A percentile compares a stretch with the other conserved stretches of the same genome.
These are phyloP conservation scores for Alopecurus myosuroides DNA, from an alignment of 176 grass and related monocot species.

Conservation along the genomic window DNA sequence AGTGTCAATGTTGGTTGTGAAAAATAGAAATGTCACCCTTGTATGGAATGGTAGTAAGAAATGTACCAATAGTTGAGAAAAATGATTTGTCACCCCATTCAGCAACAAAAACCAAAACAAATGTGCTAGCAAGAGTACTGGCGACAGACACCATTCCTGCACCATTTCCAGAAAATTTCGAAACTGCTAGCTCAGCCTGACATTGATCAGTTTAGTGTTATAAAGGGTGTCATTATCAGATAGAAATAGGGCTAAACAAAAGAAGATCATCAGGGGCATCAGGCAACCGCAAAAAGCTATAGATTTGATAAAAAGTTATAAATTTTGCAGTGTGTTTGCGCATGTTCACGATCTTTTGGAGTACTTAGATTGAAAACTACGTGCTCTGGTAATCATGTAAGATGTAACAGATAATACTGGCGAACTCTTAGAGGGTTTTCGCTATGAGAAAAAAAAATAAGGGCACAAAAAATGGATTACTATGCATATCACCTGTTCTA, in stretches of 20 bases:
- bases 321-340: neutral
- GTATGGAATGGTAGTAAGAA: neutral
- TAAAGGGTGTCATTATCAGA: neutral
- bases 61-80: slow-evolving; percentile 91
- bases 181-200: slow-evolving; percentile 93
- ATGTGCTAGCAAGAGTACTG: slow-evolving; percentile 82
- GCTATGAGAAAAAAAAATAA: neutral
- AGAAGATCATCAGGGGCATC: neutral
- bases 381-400: neutral
- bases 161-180: slow-evolving; percentile 92
- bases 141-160: slow-evolving; percentile 78
- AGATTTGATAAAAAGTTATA: neutral
- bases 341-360: neutral
- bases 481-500: neutral
- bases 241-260: neutral
- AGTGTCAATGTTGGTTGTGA: slow-evolving; percentile 8
- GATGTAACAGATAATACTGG: neutral
- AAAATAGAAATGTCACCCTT: neutral
- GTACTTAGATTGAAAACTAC: slow-evolving; percentile 3
- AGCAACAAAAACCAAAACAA: slow-evolving; percentile 93
- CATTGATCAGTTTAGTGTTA: slow-evolving; percentile 30
- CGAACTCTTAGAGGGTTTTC: neutral
- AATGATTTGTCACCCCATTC: slow-evolving; percentile 99
- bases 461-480: neutral
- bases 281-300: neutral